Percentiles rank a stretch among this genome's conserved stretches.
Evolutionary conservation across 2,329 filamentous ascomycete genomes (phyloP).

Genomic region (Taxawa tesnikishii): DNA sequence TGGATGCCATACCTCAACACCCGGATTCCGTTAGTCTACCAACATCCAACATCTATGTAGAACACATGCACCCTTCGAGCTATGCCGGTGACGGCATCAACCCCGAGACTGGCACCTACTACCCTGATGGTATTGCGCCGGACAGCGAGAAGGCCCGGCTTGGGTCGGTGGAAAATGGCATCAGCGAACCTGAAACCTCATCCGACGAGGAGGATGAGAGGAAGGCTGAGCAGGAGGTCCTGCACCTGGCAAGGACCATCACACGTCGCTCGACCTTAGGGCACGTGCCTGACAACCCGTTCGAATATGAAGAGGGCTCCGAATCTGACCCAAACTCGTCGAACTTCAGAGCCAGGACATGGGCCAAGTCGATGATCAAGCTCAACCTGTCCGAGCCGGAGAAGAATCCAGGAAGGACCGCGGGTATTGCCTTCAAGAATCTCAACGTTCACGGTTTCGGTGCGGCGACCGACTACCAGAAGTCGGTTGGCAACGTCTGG

Average conservation of each 20-base stretch:
- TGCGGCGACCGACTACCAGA: slow-evolving; percentile 37
- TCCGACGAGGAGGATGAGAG: slow-evolving; percentile 3
- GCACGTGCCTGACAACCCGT: slow-evolving; percentile 18
- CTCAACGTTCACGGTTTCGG: slow-evolving; percentile 38
- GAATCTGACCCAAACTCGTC: slow-evolving; percentile 32
- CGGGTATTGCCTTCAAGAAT: slow-evolving; percentile 33
- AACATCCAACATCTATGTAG: slow-evolving; percentile 1
- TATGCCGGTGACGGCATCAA: slow-evolving; percentile 7
- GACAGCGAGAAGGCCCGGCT: slow-evolving; percentile 3
- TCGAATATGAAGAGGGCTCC: slow-evolving; percentile 24
- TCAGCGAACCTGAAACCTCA: too few relatives aligned
- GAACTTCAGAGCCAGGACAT: slow-evolving; percentile 35
- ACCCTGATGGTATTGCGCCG: slow-evolving; percentile 8
- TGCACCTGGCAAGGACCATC: slow-evolving; percentile 1
- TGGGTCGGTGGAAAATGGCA: slow-evolving; percentile 3
- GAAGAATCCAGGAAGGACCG: slow-evolving; percentile 28
- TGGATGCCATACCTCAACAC: neutral
- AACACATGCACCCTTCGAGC: neutral
- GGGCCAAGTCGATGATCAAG: slow-evolving; percentile 38
- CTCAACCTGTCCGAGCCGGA: slow-evolving; percentile 28
- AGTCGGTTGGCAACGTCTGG: slow-evolving; percentile 35
- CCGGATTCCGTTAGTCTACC: neutral
- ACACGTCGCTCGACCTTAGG: slow-evolving; percentile 5
- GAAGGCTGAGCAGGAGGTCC: slow-evolving; percentile 4
- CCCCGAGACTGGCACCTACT: slow-evolving; percentile 10